phyloP scores from a whole-genome alignment of 345 rosid genomes.

The Lepidium didymum region DNA sequence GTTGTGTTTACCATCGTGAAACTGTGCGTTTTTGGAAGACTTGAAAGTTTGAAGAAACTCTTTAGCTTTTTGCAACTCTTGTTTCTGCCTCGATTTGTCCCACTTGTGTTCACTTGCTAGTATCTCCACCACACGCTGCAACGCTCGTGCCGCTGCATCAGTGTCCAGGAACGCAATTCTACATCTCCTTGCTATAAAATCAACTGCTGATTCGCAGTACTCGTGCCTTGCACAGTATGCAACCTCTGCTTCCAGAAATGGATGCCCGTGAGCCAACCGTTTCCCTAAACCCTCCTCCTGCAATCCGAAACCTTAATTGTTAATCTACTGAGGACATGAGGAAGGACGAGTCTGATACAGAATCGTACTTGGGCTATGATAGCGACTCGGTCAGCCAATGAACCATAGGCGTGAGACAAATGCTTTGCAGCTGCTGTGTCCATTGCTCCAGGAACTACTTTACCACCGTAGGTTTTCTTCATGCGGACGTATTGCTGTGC shows the following conservation, averaged over 20 bases:
- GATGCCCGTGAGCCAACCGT: conserved; percentile 88
- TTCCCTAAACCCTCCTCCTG: conserved; percentile 89
- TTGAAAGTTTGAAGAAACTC: conserved; percentile 79
- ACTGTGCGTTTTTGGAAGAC: conserved; percentile 88
- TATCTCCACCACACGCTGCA: conserved; percentile 74
- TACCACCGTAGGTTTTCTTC: conserved; percentile 68
- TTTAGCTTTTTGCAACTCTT: conserved; percentile 58
- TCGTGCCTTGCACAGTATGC: conserved; percentile 86
- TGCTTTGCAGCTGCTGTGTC: conserved; percentile 87
- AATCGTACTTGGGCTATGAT: conserved; percentile 79
- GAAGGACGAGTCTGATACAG: background rate
- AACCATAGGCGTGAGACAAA: conserved; percentile 91
- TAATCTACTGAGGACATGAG: background rate
- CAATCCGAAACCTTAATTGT: background rate
- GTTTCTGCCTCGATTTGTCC: conserved; percentile 65
- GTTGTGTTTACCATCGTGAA: conserved; percentile 81
- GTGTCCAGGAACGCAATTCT: conserved; percentile 95
- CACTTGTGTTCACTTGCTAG: conserved; percentile 67
- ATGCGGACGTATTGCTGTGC: conserved; percentile 86
- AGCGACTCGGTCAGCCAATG: conserved; percentile 74
- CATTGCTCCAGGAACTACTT: conserved; percentile 84
- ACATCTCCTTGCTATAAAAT: conserved; percentile 93
- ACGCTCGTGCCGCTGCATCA: conserved; percentile 79
- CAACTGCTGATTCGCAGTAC: conserved; percentile 87
- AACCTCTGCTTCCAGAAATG: conserved; percentile 48